A percentile compares a stretch with the other conserved stretches of the same genome.
Evolutionary conservation across 306 rosid species (phyloP).

Genomic region (Vigna reflexopilosa): DNA sequence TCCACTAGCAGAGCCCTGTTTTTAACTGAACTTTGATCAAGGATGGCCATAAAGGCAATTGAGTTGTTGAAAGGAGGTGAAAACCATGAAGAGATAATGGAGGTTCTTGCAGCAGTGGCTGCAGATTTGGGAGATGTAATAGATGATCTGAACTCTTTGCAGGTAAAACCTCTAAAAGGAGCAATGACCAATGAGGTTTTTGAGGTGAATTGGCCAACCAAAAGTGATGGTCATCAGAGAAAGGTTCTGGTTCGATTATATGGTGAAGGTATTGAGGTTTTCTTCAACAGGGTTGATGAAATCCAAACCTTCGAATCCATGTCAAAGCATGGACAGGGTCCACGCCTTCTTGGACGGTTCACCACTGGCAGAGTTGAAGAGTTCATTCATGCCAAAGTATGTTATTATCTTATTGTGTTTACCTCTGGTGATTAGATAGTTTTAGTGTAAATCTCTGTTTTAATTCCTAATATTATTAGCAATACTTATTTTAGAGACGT

Average conservation of each 20-base stretch:
- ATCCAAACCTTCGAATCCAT: conserved; percentile 68
- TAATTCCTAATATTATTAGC: not conserved
- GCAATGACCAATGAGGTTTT: conserved; percentile 88
- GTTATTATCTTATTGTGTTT: conserved; percentile 23
- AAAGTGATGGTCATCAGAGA: conserved; percentile 42
- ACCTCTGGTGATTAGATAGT: not conserved
- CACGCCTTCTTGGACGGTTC: conserved; percentile 79
- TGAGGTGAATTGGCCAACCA: conserved; percentile 66
- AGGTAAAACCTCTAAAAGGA: conserved; percentile 63
- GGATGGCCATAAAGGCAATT: conserved; percentile 61
- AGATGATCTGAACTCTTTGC: conserved; percentile 63
- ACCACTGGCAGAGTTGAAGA: conserved; percentile 75
- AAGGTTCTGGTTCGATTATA: conserved; percentile 73
- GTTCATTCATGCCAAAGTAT: conserved; percentile 83
- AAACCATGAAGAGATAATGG: conserved; percentile 61
- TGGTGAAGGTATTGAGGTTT: conserved; percentile 80
- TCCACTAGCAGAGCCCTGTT: conserved; percentile 1
- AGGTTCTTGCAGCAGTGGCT: conserved; percentile 69
- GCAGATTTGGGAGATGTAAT: conserved; percentile 69
- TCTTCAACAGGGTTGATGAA: conserved; percentile 80
- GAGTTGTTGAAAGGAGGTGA: conserved; percentile 55
- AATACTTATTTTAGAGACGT: not conserved
- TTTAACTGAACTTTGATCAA: conserved; percentile 19
- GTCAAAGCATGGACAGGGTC: conserved; percentile 81
- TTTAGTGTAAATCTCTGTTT: not conserved